A percentile compares a stretch with the other conserved stretches of the same genome.
Evolutionary conservation across 2,329 filamentous ascomycete species (phyloP).

Genomic region (Xylariaceae sp.): DNA sequence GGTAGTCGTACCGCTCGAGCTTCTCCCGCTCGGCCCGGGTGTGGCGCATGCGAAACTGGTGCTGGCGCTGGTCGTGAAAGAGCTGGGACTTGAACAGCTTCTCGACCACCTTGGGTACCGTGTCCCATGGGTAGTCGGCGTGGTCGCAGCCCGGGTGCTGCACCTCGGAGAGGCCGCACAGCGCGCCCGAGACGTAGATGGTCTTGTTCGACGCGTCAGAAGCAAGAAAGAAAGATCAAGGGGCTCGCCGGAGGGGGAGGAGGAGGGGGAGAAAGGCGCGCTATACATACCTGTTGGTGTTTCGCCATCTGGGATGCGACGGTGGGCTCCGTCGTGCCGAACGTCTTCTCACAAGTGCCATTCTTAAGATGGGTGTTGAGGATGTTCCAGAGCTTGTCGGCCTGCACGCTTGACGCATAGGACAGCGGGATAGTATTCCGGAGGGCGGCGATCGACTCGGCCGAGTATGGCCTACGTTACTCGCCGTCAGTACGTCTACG

Average conservation of each 20-base stretch:
- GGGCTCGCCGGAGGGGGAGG: no score
- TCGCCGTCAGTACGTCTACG: no score
- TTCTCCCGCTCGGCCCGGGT: slow-evolving; percentile 18
- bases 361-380: slow-evolving; percentile 8
- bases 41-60: slow-evolving; percentile 2
- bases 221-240: no score
- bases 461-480: slow-evolving; percentile 4
- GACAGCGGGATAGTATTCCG: slow-evolving; percentile 8
- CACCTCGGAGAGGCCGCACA: slow-evolving; percentile 7
- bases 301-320: slow-evolving; percentile 9
- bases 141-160: slow-evolving; percentile 7
- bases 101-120: slow-evolving; percentile 8
- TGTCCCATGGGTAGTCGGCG: slow-evolving; percentile 9
- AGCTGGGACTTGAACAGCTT: slow-evolving; percentile 9
- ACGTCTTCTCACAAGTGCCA: slow-evolving; percentile 8
- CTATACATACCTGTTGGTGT: slow-evolving; percentile 2
- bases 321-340: slow-evolving; percentile 7
- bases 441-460: slow-evolving; percentile 8
- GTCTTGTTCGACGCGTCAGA: slow-evolving; percentile 1
- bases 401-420: slow-evolving; percentile 7
- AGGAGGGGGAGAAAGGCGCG: not conserved
- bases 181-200: slow-evolving; percentile 8
- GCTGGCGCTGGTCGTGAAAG: slow-evolving; percentile 9
- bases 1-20: slow-evolving; percentile 31
- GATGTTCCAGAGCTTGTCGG: slow-evolving; percentile 7